Percentiles rank a stretch among this genome's conserved stretches.
Evolutionary conservation across 1,139 yeast genomes (phyloP).

Genomic region (Lodderomyces margitis): DNA sequence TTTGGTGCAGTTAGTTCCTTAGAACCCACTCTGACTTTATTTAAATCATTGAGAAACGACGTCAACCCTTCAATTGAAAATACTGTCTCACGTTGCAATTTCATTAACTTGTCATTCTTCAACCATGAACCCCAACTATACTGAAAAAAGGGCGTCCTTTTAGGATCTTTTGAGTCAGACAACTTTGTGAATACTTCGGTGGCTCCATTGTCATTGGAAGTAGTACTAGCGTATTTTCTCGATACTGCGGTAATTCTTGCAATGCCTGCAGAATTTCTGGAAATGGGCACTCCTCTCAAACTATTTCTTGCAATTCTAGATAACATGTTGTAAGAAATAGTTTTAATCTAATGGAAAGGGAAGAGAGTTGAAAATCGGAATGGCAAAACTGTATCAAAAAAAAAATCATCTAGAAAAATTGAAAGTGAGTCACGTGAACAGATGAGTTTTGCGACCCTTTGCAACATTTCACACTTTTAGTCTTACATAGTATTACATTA

Average conservation of each 20-base stretch:
- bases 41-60: slow-evolving; percentile 42
- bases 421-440: slow-evolving; percentile 1
- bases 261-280: background rate
- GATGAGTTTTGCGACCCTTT: background rate
- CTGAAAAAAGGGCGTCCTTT: slow-evolving; percentile 73
- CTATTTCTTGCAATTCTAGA: slow-evolving; percentile 9
- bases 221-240: slow-evolving; percentile 2
- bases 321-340: slow-evolving; percentile 8
- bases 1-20: slow-evolving; percentile 21
- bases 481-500: no score
- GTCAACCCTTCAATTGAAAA: slow-evolving; percentile 80
- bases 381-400: slow-evolving; percentile 2
- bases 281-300: slow-evolving; percentile 3
- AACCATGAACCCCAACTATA: slow-evolving; percentile 97
- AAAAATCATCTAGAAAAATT: background rate
- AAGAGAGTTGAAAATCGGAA: no score
- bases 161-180: slow-evolving; percentile 63
- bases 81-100: slow-evolving; percentile 72
- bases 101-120: slow-evolving; percentile 69
- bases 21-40: slow-evolving; percentile 18
- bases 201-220: slow-evolving; percentile 14
- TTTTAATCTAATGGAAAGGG: background rate
- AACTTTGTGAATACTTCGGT: slow-evolving; percentile 49
- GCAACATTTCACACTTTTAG: background rate
- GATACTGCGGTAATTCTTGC: background rate